Percentiles rank a stretch among this genome's conserved stretches.
phyloP scores from a whole-genome alignment of 306 rosid genomes.

The Pachyrhizus erosus region DNA sequence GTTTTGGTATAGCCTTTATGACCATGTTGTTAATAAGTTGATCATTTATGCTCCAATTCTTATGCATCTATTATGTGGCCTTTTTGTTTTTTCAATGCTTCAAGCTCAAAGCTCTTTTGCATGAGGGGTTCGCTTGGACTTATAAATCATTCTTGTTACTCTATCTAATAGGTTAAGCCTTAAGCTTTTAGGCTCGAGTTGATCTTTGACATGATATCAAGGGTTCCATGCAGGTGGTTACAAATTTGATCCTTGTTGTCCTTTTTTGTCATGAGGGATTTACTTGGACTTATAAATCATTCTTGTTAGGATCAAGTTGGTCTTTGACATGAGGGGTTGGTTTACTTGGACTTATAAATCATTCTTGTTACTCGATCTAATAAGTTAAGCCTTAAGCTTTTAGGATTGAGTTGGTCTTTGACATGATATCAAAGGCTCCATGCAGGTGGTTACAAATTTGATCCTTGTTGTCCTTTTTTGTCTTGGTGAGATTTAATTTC shows the following conservation, averaged over 20 bases:
- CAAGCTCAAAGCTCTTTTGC: constrained; percentile 8
- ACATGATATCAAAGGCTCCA: constrained; percentile 15
- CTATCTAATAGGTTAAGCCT: not conserved
- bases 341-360: not conserved
- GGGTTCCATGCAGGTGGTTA: constrained; percentile 23
- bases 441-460: constrained; percentile 31
- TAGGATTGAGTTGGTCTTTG: constrained; percentile 13
- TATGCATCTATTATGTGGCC: not conserved
- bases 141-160: not conserved
- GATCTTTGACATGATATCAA: constrained; percentile 27
- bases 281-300: not conserved
- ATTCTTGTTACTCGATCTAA: not conserved
- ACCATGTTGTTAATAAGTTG: not conserved
- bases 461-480: not conserved
- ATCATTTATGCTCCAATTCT: constrained; percentile 23
- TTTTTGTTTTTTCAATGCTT: not conserved
- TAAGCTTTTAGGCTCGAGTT: not conserved
- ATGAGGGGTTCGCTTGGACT: not conserved
- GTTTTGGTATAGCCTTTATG: constrained; percentile 27
- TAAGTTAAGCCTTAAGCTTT: not conserved
- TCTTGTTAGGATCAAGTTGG: no score
- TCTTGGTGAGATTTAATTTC: constrained; percentile 32
- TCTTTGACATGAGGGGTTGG: not conserved
- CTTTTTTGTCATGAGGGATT: constrained; percentile 1
- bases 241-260: not conserved